Evolutionary conservation across 345 rosid species (phyloP).

Genomic region (Xanthoceras sorbifolium): DNA sequence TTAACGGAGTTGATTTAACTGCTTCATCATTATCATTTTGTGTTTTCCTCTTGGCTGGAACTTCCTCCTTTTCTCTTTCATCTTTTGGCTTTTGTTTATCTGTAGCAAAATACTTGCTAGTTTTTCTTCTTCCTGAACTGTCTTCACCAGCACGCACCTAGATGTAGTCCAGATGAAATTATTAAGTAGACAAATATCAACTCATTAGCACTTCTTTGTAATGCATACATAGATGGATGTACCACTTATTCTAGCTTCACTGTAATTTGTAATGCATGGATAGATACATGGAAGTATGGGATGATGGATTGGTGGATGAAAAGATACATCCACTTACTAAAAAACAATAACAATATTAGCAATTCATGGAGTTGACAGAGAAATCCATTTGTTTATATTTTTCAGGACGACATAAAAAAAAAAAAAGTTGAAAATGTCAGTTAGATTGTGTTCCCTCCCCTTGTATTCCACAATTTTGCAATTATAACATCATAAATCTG

Average conservation of each 20-base stretch:
- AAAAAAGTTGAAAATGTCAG: not conserved
- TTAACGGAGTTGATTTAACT: slow-evolving; percentile 49
- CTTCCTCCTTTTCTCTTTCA: slow-evolving; percentile 48
- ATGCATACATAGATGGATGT: no score
- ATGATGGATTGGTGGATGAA: not conserved
- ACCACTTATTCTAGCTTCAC: not conserved
- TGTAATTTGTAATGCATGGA: not conserved
- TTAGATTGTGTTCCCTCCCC: not conserved
- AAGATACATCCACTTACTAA: not conserved
- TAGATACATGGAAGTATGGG: not conserved
- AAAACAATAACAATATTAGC: not conserved
- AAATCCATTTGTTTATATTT: not conserved
- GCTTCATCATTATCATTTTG: slow-evolving; percentile 37
- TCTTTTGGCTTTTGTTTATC: slow-evolving; percentile 64
- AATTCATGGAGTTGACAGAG: not conserved
- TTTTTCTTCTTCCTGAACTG: slow-evolving; percentile 68
- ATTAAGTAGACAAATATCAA: not conserved
- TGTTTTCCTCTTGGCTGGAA: slow-evolving; percentile 72
- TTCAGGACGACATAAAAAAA: not conserved
- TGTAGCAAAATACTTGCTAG: slow-evolving; percentile 89
- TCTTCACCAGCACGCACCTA: slow-evolving; percentile 53
- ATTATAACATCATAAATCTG: not conserved
- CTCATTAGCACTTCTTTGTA: not conserved
- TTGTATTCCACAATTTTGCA: not conserved
- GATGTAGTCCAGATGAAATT: not conserved